These are phyloP conservation scores for Bruguiera gymnorhiza DNA, from an alignment of 345 rosid species.

Conservation along the genomic window DNA sequence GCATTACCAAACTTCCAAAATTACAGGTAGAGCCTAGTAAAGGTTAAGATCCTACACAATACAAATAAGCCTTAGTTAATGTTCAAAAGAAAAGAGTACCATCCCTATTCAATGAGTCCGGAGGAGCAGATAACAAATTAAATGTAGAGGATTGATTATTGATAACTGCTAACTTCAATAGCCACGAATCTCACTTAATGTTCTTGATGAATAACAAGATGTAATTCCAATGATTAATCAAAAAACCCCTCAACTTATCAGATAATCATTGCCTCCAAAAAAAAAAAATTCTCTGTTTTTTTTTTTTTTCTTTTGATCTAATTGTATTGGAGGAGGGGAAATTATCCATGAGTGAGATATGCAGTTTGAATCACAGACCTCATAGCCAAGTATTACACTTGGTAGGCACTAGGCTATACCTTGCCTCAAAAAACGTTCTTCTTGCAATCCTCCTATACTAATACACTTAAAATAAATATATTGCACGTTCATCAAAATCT, in stretches of 20 bases:
- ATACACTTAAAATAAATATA: neutral
- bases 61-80: neutral
- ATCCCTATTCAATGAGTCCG: too few relatives aligned
- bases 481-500: neutral
- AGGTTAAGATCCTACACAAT: neutral
- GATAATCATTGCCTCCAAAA: neutral
- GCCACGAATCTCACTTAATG: neutral
- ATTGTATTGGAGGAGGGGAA: too few relatives aligned
- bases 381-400: too few relatives aligned
- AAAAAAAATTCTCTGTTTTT: too few relatives aligned
- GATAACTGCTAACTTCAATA: neutral
- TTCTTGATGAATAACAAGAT: neutral
- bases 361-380: too few relatives aligned
- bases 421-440: neutral
- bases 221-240: neutral
- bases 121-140: neutral
- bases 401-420: too few relatives aligned
- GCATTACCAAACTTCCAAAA: conserved; percentile 1
- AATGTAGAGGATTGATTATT: neutral
- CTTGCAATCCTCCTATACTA: neutral
- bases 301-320: too few relatives aligned
- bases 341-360: too few relatives aligned
- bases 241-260: neutral
- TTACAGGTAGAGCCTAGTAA: neutral
- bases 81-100: neutral